Percentiles rank a stretch among this genome's conserved stretches.
Conservation (phyloP, 768 basidiomycete genomes). For the Cyclocybe cylindracea region DNA sequence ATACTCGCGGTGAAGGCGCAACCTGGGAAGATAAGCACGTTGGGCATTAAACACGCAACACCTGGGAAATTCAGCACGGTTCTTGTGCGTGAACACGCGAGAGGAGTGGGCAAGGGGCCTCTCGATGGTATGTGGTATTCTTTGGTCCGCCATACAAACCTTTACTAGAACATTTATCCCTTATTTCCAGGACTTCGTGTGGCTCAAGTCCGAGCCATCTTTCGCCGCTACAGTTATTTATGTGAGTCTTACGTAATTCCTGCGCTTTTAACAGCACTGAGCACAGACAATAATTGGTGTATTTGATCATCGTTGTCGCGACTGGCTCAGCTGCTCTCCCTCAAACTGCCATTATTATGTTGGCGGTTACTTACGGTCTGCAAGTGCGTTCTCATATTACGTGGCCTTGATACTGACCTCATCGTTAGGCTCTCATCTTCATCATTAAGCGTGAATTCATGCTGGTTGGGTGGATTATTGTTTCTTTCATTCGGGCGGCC, state of each 20-base stretch:
- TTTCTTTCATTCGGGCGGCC: conserved; percentile 70
- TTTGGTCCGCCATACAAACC: too few relatives aligned
- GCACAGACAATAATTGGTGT: conserved; percentile 55
- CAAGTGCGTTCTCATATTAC: conserved; percentile 51
- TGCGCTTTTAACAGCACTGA: neutral
- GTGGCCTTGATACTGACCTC: neutral
- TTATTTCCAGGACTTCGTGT: too few relatives aligned
- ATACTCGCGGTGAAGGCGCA: conserved; percentile 12
- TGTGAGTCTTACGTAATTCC: conserved; percentile 45
- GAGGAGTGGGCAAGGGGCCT: neutral
- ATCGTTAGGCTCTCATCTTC: conserved; percentile 79
- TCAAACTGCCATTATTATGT: conserved; percentile 85
- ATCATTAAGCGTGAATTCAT: conserved; percentile 97
- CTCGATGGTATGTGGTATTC: too few relatives aligned
- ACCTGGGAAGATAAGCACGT: neutral
- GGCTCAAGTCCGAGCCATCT: conserved; percentile 27
- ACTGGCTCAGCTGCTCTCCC: conserved; percentile 75
- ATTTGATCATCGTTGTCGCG: conserved; percentile 81
- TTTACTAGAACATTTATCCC: too few relatives aligned
- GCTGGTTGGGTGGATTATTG: conserved; percentile 98
- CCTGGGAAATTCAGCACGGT: conserved; percentile 22
- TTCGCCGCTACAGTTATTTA: conserved; percentile 83
- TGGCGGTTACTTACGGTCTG: conserved; percentile 88
- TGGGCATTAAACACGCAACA: conserved; percentile 15
- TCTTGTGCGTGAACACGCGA: conserved; percentile 13